Percentiles rank a stretch among this genome's conserved stretches.
Conservation (phyloP, 768 basidiomycete genomes). For the Phanerochaete sordida region DNA sequence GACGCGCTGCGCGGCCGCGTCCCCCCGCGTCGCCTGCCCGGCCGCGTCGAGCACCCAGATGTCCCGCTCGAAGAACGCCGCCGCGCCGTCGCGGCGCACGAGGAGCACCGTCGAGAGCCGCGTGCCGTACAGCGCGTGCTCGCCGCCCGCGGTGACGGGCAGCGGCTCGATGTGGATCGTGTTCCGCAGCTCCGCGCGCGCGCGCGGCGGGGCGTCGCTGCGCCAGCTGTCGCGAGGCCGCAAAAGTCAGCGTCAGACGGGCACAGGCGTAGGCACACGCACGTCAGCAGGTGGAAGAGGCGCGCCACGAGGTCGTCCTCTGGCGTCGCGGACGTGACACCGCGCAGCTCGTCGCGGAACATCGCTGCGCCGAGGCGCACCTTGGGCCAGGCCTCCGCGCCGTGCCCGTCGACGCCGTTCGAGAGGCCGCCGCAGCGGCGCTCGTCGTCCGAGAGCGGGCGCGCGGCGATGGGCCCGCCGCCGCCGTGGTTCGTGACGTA, state of each 20-base stretch:
- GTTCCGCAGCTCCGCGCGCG: constrained; percentile 50
- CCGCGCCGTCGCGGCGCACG: constrained; percentile 53
- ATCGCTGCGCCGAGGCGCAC: constrained; percentile 52
- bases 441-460: constrained; percentile 49
- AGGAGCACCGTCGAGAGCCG: constrained; percentile 70
- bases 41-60: constrained; percentile 46
- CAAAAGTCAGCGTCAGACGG: constrained; percentile 7
- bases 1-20: constrained; percentile 42
- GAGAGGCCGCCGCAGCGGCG: constrained; percentile 59
- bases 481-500: constrained; percentile 72
- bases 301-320: constrained; percentile 54
- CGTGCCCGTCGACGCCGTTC: constrained; percentile 69
- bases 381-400: constrained; percentile 70
- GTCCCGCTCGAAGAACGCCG: constrained; percentile 68
- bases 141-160: too few species aligned
- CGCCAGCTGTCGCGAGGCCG: constrained; percentile 12
- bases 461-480: constrained; percentile 55
- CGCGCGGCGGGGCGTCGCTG: constrained; percentile 30
- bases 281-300: constrained; percentile 70
- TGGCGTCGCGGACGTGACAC: constrained; percentile 26
- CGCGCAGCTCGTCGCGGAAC: constrained; percentile 41
- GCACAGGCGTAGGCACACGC: constrained; percentile 31
- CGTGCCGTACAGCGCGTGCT: constrained; percentile 50
- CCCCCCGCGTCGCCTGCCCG: constrained; percentile 35
- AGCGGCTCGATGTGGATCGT: constrained; percentile 47